Conservation (phyloP, 805 yeast genomes). For the Debaryomyces maramus region DNA sequence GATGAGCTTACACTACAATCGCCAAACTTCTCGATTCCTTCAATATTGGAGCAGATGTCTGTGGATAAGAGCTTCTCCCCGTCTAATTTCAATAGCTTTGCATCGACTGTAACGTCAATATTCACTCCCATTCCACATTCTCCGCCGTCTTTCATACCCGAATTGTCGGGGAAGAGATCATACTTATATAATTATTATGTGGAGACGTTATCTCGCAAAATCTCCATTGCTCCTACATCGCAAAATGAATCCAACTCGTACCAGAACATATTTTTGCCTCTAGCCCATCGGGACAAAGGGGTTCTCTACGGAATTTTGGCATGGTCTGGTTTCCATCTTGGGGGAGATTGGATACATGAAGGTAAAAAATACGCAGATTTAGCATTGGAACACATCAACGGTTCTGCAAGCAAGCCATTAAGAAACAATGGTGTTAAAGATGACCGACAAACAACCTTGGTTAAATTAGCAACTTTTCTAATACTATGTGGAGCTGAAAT, state of each 20-base stretch:
- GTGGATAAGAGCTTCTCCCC: neutral
- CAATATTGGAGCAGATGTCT: neutral
- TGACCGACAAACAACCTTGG: constrained; percentile 35
- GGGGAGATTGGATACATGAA: constrained; percentile 45
- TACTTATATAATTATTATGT: constrained; percentile 50
- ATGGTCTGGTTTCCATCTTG: constrained; percentile 57
- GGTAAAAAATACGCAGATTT: constrained; percentile 49
- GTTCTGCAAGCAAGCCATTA: constrained; percentile 25
- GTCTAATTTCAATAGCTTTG: constrained; percentile 3
- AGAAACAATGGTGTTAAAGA: constrained; percentile 7
- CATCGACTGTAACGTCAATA: constrained; percentile 19
- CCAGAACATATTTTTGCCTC: constrained; percentile 52
- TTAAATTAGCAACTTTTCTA: constrained; percentile 62
- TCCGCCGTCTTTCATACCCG: constrained; percentile 27
- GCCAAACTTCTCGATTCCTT: neutral
- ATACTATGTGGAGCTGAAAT: constrained; percentile 79
- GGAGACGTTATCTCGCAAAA: constrained; percentile 41
- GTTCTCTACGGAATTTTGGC: constrained; percentile 53
- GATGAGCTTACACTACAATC: neutral
- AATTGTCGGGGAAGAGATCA: constrained; percentile 33
- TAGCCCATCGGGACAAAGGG: constrained; percentile 53
- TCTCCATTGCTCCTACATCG: constrained; percentile 48
- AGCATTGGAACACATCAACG: constrained; percentile 45
- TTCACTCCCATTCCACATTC: constrained; percentile 33
- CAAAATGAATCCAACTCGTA: constrained; percentile 49